Base-by-base conservation (phyloP, 495 filamentous ascomycete genomes). In the Daldinia concentrica region DNA sequence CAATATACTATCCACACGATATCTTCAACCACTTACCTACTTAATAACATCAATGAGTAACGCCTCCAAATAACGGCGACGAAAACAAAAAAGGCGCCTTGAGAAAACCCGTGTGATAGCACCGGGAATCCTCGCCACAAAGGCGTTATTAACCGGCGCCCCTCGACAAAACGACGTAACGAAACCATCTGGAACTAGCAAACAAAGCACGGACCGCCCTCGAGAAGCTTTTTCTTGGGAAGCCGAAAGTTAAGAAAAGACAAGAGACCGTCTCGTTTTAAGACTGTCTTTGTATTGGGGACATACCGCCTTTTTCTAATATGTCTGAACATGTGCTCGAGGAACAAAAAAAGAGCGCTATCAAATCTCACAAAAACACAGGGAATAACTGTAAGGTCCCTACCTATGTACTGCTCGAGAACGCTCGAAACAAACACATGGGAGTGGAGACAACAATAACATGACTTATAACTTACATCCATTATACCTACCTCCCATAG, bases 1-100 rank as follows among this genome's bases (percentile, higher is more conserved):
- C 56, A 70, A 63, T 69, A 52, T 58, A 58, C n/a, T 45, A 45
- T 58, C 32, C 17, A 58, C 34, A 58, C 55, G 17, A 32, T 36
- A 57, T 34, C n/a, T 48, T 48, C 43, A 48, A 48, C 43, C 43
- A 48, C 43, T 48, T 22, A 48, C 19, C 43, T 41, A n/a, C 15
- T 41, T 6, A 41, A 41, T 48, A 48, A 12, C 5, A 41, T 11
- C 43, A 48, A 22, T 22, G 17, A 48, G 43, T 24, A 48, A 48
- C 43, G 43, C 43, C 43, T 12, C 43, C 17, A 48, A 24, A 24
- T 24, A 48, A 24, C 43, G 0, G 19, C 43, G 19, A 48, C 43
- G 43, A 48, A 48, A 48, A 48, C 19, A 8, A 48, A 48, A 48
- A 48, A 12, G 19, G 39, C 2, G 0, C 39, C 39, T 41, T 41